A percentile compares a stretch with the other conserved stretches of the same genome.
Evolutionary conservation across 352 stramenopile species (phyloP).

Genomic region (Pythium sukuiense): DNA sequence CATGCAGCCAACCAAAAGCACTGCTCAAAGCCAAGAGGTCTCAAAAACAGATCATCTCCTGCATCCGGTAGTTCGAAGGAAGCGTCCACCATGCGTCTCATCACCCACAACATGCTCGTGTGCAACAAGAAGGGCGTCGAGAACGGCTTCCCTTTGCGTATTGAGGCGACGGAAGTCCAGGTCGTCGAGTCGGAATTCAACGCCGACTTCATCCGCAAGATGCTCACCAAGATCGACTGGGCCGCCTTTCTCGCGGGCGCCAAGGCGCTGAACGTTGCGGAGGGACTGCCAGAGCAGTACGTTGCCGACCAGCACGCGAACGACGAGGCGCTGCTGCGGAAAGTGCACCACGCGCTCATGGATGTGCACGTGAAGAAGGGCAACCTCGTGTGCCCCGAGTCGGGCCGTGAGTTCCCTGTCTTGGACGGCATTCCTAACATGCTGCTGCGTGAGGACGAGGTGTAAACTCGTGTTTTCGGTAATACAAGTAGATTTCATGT

Average conservation of each 20-base stretch:
- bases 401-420: slow-evolving; percentile 94
- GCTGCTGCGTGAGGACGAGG: slow-evolving; percentile 91
- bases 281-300: slow-evolving; percentile 66
- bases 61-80: background rate
- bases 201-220: slow-evolving; percentile 85
- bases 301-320: slow-evolving; percentile 35
- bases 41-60: background rate
- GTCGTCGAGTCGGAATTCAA: slow-evolving; percentile 85
- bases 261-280: slow-evolving; percentile 63
- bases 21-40: slow-evolving; percentile 1
- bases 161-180: slow-evolving; percentile 83
- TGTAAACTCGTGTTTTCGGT: slow-evolving; percentile 34
- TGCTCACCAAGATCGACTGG: slow-evolving; percentile 91
- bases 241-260: slow-evolving; percentile 79
- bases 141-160: slow-evolving; percentile 90
- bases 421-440: slow-evolving; percentile 98
- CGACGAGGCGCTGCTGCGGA: slow-evolving; percentile 78
- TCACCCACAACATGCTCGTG: slow-evolving; percentile 94
- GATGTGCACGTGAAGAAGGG: slow-evolving; percentile 97
- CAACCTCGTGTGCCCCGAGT: slow-evolving; percentile 95
- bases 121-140: slow-evolving; percentile 94
- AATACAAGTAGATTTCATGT: slow-evolving; percentile 25
- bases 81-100: slow-evolving; percentile 72
- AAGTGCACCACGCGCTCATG: slow-evolving; percentile 89
- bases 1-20: slow-evolving; percentile 16